A percentile compares a stretch with the other conserved stretches of the same genome.
Conservation (phyloP, 805 yeast genomes). For the Alloascoidea hylecoeti region DNA sequence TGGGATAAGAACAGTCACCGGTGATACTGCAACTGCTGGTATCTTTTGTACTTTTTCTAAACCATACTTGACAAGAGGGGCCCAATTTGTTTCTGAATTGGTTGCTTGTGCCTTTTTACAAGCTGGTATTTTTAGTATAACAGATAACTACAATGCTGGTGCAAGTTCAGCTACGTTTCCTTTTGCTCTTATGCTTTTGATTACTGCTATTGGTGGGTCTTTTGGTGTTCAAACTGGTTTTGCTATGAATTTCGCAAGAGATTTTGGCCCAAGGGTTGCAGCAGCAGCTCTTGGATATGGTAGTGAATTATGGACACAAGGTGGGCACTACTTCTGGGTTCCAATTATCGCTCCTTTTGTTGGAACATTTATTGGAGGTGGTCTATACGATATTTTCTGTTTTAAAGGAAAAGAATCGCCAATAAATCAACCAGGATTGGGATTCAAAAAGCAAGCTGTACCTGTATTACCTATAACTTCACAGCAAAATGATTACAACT, state of each 20-base stretch:
- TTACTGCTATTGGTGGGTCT: conserved; percentile 30
- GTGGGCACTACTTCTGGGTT: conserved; percentile 36
- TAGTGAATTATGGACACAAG: conserved; percentile 21
- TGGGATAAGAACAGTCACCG: conserved; percentile 16
- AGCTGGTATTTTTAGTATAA: conserved; percentile 32
- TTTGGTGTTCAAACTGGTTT: conserved; percentile 39
- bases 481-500: no score
- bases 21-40: conserved; percentile 23
- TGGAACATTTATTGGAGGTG: conserved; percentile 33
- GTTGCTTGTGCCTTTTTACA: conserved; percentile 29
- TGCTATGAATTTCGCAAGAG: conserved; percentile 41
- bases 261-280: conserved; percentile 38
- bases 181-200: conserved; percentile 27
- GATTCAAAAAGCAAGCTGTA: no score
- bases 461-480: no score
- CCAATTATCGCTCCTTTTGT: conserved; percentile 34
- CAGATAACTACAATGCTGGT: conserved; percentile 31
- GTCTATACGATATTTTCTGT: conserved; percentile 34
- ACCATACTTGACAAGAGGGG: conserved; percentile 22
- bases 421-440: conserved; percentile 23
- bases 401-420: conserved; percentile 40
- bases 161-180: conserved; percentile 31
- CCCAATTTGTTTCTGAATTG: conserved; percentile 34
- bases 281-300: conserved; percentile 32
- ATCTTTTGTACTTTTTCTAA: conserved; percentile 33